Evolutionary conservation across 345 rosid species (phyloP), one percentile per base, ranked within the genome.

Genomic region (Stellera chamaejasme): DNA sequence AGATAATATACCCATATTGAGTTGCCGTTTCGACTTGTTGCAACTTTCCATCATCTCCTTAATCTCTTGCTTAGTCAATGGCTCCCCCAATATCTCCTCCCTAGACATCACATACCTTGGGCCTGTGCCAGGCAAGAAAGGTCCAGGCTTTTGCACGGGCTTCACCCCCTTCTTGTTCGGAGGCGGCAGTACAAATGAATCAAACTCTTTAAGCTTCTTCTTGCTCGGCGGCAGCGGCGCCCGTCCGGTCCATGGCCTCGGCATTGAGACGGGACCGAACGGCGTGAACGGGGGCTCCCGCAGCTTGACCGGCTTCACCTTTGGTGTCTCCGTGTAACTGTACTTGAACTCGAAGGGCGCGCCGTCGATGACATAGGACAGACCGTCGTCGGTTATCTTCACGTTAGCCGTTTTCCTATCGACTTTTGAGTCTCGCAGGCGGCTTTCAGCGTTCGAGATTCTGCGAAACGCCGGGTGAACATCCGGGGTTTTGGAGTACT

Each of bases 231-330:
- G 95, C 55, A 79, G 56, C 52, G 96, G 96, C 6, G 93, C 85
- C 54, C 88, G 71, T 41, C 96, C 98, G 0, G 96, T 92, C 98
- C 96, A 92, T n/a, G 98, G 98, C 70, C 98, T 72, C 25, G 72
- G 59, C 80, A 81, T 84, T 6, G 95, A 84, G 16, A 82, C 73
- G 10, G 96, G 98, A 0, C 95, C 98, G 15, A 92, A 92, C 27
- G 98, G 97, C 16, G 87, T 76, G 54, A 66, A 88, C 12, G 96
- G 79, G 10, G 94, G 67, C 74, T 89, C 97, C 61, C 87, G 74
- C 16, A 93, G 75, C 74, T 76, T 84, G 51, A 86, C 50, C 10
- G 99, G 97, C 78, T 74, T 81, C 50, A 69, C 76, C 65, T 84
- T 92, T 11, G 97, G 96, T 47, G 93, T 77, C 77, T 92, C 97